A percentile compares a stretch with the other conserved stretches of the same genome.
Conservation (phyloP, 352 stramenopile species). For the Pythium dissotocum region DNA sequence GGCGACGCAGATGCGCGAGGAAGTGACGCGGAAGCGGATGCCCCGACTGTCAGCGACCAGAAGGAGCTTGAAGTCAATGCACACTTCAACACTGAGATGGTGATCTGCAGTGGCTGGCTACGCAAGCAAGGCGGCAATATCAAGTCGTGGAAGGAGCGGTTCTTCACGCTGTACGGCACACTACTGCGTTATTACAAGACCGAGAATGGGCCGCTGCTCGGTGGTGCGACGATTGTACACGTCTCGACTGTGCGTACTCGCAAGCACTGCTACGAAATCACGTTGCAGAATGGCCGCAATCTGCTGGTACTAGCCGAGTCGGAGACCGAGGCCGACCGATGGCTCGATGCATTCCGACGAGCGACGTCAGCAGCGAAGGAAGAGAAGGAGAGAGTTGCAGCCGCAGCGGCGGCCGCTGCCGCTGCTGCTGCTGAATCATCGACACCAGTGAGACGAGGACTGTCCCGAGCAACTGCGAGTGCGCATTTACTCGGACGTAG, state of each 20-base stretch:
- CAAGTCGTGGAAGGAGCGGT: slow-evolving; percentile 84
- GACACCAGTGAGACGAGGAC: background rate
- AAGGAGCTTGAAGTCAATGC: slow-evolving; percentile 14
- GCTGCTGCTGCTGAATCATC: background rate
- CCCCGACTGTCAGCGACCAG: background rate
- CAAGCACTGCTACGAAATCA: slow-evolving; percentile 79
- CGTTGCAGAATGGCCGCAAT: slow-evolving; percentile 69
- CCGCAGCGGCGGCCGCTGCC: slow-evolving; percentile 2
- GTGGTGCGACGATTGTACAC: slow-evolving; percentile 67
- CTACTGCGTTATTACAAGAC: slow-evolving; percentile 87
- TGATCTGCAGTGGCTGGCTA: slow-evolving; percentile 75
- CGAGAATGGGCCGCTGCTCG: slow-evolving; percentile 66
- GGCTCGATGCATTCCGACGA: slow-evolving; percentile 61
- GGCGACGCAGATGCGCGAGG: background rate
- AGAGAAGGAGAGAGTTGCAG: slow-evolving; percentile 15
- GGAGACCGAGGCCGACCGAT: slow-evolving; percentile 62
- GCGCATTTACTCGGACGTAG: background rate
- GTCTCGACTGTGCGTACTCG: slow-evolving; percentile 64
- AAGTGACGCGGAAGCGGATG: background rate
- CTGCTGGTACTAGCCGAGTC: slow-evolving; percentile 72
- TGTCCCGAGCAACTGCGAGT: background rate
- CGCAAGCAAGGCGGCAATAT: slow-evolving; percentile 81
- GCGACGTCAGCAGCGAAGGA: slow-evolving; percentile 40
- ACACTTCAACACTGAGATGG: slow-evolving; percentile 36
- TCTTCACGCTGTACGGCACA: slow-evolving; percentile 76